phyloP scores from a whole-genome alignment of 1,139 yeast genomes.

The Blastobotrys apis region DNA sequence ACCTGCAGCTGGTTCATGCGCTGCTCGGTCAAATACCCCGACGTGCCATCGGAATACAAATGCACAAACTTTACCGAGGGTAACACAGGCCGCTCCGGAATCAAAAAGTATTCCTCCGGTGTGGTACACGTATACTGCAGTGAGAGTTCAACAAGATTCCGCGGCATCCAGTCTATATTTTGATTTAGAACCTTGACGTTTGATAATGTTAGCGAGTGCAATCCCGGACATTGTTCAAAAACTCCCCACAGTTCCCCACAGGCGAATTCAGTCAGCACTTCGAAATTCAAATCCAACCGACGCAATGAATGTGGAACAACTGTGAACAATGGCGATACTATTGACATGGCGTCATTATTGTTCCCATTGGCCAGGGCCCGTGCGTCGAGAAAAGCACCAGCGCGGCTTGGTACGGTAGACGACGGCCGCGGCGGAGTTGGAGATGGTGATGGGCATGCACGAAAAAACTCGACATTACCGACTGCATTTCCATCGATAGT shows the following conservation, averaged over 20 bases:
- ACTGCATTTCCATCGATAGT: background rate
- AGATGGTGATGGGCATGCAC: background rate
- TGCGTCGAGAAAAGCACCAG: too few species aligned
- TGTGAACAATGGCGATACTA: background rate
- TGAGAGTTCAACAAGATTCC: constrained; percentile 1
- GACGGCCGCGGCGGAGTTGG: background rate
- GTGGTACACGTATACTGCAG: constrained; percentile 4
- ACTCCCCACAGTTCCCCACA: background rate
- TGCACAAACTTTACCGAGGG: constrained; percentile 1
- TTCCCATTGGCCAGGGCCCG: too few species aligned
- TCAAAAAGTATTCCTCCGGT: background rate
- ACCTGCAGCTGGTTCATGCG: background rate
- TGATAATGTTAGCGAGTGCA: constrained; percentile 1
- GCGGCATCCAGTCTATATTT: constrained; percentile 3
- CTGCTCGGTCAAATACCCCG: background rate
- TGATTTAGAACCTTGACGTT: constrained; percentile 1
- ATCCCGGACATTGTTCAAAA: background rate
- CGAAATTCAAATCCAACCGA: constrained; percentile 5
- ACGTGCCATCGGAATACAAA: constrained; percentile 5
- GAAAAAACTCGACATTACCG: background rate
- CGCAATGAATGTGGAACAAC: background rate
- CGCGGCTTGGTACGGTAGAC: background rate
- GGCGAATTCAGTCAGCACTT: background rate
- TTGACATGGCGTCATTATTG: too few species aligned
- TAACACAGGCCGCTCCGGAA: background rate